Base-by-base conservation (phyloP, 2,329 filamentous ascomycete genomes). In the Fusarium napiforme region DNA sequence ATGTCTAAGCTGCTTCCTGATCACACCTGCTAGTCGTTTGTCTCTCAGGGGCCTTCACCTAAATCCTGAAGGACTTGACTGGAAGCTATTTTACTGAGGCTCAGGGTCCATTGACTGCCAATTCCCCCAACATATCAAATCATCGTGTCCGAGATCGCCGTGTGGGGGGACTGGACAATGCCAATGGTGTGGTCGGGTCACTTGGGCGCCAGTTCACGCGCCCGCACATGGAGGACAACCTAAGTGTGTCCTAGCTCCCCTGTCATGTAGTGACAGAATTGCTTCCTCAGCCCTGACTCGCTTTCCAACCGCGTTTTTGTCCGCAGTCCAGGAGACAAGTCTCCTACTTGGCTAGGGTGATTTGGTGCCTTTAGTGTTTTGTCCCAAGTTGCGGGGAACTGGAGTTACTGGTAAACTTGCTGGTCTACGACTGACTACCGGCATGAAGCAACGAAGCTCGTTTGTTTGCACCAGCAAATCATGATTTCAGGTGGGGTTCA, bases 241-340 rank as follows among this genome's bases (percentile, higher is more conserved):
- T 37, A 40, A 70, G 65, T 60, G 30, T 39, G 49, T 34, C 70
- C 61, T 73, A 71, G 52, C 60, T 73, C 61, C 60, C 73, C 71
- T 77, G 75, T 77, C 75, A 71, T 47, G 50, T 55, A 68, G 68
- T 64, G 53, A 68, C 60, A 61, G 64, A 68, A 71, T 75, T 69
- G 67, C 67, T 71, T 69, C 69, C 60, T 77, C 58, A 64, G 60
- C 63, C 67, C 69, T 77, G 73, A 76, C 75, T 77, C 75, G 75
- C 57, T 55, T 63, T 61, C 69, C 42, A 32, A 66, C 73, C 64
- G 56, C 50, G 45, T 70, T 61, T 60, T 58, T 64, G 50, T 63
- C 60, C 30, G 57, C 52, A 67, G 57, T 49, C 53, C 52, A 63
- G 23, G 19, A 53, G 34, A 39, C 32, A 21, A 39, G 34, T 52